Base-by-base conservation (phyloP, 768 basidiomycete species). In the Lentinus tigrinus region DNA sequence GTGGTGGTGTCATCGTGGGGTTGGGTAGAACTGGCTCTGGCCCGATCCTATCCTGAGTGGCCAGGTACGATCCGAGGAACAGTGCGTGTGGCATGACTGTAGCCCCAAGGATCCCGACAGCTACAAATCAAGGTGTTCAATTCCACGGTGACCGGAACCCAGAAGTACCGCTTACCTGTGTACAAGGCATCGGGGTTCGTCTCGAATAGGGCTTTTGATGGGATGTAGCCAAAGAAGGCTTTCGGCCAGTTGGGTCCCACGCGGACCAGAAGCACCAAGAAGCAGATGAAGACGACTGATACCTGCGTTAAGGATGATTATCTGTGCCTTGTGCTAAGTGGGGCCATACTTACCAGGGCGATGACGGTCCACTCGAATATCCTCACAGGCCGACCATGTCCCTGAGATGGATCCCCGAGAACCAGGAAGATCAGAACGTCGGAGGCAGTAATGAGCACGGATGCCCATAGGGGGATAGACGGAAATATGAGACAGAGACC, bases 21-120 rank as follows among this genome's bases (percentile, higher is more conserved):
- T 51, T 38, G 5, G 26, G 74, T 69, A n/a, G 76, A 72, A 42
- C 34, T 4, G 58, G 52, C 2, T 46, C 36, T 19, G 56, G 34
- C 3, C 43, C 52, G 4, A 90, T 67, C 44, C 94, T 77, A 57
- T 94, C 87, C 69, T 94, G 89, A 0, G 91, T 93, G 1, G 91
- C 87, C 3, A 96, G 83, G 39, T 84, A 83, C 6, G 90, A 91
- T 4, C 93, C 94, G 13, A 96, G 78, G 76, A 89, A 93, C 19
- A 96, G 77, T 54, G 87, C 88, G 70, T 95, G 93, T 0, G 93
- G 94, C 93, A 95, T 95, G 52, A 93, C 86, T 2, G 93, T 96
- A 1, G 92, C 91, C 19, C 88, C 87, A 1, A 89, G 66, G 38
- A 91, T 85, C 24, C 88, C 88, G 52, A 88, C 82, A 43, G 85